These are phyloP conservation scores for Microbotryum violaceum DNA, from an alignment of 1,284 basidiomycete species.

Conservation along the genomic window DNA sequence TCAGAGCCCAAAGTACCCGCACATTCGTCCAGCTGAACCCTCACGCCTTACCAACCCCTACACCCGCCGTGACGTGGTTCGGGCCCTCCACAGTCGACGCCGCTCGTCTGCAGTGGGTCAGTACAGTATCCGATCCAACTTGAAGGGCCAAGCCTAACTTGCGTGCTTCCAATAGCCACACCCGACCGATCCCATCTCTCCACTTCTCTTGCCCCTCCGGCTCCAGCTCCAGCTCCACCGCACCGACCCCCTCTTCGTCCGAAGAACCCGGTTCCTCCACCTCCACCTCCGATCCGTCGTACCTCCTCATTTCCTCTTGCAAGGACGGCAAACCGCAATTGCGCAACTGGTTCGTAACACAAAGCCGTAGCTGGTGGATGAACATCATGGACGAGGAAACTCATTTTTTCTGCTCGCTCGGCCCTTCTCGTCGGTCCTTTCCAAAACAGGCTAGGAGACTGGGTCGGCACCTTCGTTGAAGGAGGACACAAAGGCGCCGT, in stretches of 20 bases:
- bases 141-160: too few species aligned
- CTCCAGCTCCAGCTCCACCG: slow-evolving; percentile 12
- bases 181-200: slow-evolving; percentile 31
- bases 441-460: slow-evolving; percentile 63
- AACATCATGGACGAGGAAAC: neutral
- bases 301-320: slow-evolving; percentile 83
- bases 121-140: neutral
- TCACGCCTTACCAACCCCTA: too few species aligned
- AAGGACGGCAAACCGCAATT: slow-evolving; percentile 97
- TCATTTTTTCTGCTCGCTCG: neutral
- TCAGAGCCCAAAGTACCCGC: too few species aligned
- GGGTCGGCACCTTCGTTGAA: slow-evolving; percentile 83
- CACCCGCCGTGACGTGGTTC: too few species aligned
- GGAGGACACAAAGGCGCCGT: slow-evolving; percentile 92
- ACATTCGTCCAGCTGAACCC: too few species aligned
- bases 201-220: slow-evolving; percentile 22
- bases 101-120: slow-evolving; percentile 28
- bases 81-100: slow-evolving; percentile 29
- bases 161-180: slow-evolving; percentile 20
- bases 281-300: slow-evolving; percentile 56
- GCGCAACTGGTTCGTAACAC: slow-evolving; percentile 64
- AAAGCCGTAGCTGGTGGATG: neutral
- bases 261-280: neutral
- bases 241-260: slow-evolving; percentile 12
- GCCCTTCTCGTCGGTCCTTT: slow-evolving; percentile 2